Percentiles rank a stretch among this genome's conserved stretches.
phyloP scores from a whole-genome alignment of 306 rosid species.

The Gastrolobium villosum region DNA sequence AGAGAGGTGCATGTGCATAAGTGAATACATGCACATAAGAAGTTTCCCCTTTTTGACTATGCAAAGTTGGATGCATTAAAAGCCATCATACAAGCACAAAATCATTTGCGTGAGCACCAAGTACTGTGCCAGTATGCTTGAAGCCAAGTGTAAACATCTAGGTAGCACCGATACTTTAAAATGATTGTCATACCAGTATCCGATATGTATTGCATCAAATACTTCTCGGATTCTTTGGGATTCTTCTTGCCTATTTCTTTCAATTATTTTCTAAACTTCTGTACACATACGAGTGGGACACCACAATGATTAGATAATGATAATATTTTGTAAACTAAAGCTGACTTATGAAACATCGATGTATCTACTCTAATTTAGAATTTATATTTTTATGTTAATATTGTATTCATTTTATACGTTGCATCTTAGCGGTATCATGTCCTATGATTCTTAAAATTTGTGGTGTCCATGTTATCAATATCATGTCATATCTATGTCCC shows the following conservation, averaged over 20 bases:
- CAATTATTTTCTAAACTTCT: not conserved
- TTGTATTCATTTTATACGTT: conserved; percentile 15
- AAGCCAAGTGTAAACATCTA: conserved; percentile 1
- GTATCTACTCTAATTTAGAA: conserved; percentile 23
- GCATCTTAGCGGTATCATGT: not conserved
- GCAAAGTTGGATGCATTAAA: not conserved
- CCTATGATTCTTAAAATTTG: not conserved
- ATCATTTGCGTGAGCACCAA: not conserved
- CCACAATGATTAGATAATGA: not conserved
- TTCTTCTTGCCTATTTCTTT: not conserved
- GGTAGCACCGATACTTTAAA: not conserved
- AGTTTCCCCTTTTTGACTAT: not conserved
- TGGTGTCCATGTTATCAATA: not conserved
- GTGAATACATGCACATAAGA: conserved; percentile 1
- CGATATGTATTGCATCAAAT: not conserved
- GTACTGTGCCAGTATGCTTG: not conserved
- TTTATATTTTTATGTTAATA: not conserved
- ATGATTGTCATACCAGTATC: not conserved
- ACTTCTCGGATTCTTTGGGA: not conserved
- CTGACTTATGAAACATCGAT: not conserved
- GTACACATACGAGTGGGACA: not conserved
- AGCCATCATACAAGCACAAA: conserved; percentile 28
- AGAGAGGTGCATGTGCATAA: not conserved
- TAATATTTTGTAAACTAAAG: not conserved
- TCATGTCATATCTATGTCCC: not conserved